Percentiles rank a stretch among this genome's conserved stretches.
Evolutionary conservation across 2,329 filamentous ascomycete species (phyloP).

Genomic region (Penicillium corylophilum): DNA sequence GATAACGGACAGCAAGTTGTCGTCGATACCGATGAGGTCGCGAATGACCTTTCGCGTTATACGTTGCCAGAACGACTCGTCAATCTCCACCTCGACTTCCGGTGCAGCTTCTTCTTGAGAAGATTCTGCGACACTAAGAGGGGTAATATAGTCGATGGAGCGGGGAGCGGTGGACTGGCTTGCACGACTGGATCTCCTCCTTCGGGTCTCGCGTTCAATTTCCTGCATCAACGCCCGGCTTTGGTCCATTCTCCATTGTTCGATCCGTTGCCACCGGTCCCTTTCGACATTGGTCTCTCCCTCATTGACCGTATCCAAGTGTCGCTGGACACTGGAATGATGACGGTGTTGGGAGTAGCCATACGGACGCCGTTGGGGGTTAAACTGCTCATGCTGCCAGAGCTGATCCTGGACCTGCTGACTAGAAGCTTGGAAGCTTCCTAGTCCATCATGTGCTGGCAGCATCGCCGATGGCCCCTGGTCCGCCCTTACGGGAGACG

Average conservation of each 20-base stretch:
- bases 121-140: conserved; percentile 44
- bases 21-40: conserved; percentile 88
- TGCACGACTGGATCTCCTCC: conserved; percentile 50
- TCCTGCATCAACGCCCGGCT: conserved; percentile 81
- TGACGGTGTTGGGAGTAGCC: conserved; percentile 47
- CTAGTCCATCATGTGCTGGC: conserved; percentile 89
- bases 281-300: conserved; percentile 60
- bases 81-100: conserved; percentile 46
- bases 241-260: conserved; percentile 89
- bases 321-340: conserved; percentile 58
- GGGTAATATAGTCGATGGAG: conserved; percentile 17
- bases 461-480: conserved; percentile 68
- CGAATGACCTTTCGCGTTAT: conserved; percentile 83
- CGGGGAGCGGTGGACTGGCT: conserved; percentile 24
- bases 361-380: conserved; percentile 62
- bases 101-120: conserved; percentile 51
- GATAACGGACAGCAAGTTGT: conserved; percentile 77
- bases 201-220: conserved; percentile 79
- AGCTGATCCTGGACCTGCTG: conserved; percentile 73
- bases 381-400: conserved; percentile 85
- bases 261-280: conserved; percentile 80
- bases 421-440: conserved; percentile 71
- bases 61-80: conserved; percentile 72
- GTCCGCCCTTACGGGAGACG: conserved; percentile 47
- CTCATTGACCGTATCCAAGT: conserved; percentile 57